These are phyloP conservation scores for Neostapfia colusana DNA, from an alignment of 176 grass and related monocot genomes.

Conservation along the genomic window DNA sequence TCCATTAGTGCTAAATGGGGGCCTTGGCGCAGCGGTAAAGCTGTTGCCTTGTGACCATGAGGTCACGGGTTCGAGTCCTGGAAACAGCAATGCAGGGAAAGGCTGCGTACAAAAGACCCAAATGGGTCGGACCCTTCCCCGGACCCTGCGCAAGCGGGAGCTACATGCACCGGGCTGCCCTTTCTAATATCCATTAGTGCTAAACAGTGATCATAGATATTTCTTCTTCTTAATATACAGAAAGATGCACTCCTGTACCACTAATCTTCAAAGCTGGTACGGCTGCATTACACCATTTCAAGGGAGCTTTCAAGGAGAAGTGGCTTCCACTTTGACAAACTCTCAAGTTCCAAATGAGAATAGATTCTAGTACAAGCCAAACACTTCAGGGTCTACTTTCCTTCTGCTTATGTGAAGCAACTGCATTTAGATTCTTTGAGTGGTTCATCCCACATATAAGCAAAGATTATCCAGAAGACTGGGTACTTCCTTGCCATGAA, in stretches of 20 bases:
- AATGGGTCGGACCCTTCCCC: too few species aligned
- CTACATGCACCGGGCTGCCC: too few species aligned
- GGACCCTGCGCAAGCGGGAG: too few species aligned
- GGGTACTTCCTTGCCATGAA: conserved; percentile 12
- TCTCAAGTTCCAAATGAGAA: conserved; percentile 43
- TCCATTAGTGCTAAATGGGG: too few species aligned
- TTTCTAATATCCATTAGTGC: neutral
- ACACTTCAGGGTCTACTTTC: conserved; percentile 31
- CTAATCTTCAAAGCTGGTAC: conserved; percentile 16
- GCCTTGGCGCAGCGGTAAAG: too few species aligned
- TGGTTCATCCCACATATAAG: neutral
- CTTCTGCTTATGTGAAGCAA: conserved; percentile 50
- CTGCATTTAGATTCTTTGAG: conserved; percentile 32
- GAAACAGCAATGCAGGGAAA: too few species aligned
- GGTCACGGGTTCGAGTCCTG: too few species aligned
- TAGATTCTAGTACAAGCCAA: conserved; percentile 44
- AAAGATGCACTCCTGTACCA: neutral
- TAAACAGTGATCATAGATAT: neutral
- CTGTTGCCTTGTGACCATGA: too few species aligned
- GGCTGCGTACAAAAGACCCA: too few species aligned
- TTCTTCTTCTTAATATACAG: neutral
- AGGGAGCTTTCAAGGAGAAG: conserved; percentile 38
- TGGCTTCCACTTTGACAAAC: conserved; percentile 46
- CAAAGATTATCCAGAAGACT: conserved; percentile 15
- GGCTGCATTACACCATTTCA: conserved; percentile 7